These are phyloP conservation scores for Physcomitrellopsis africana DNA, from an alignment of 225 moss, liverwort and hornwort species.

Conservation along the genomic window DNA sequence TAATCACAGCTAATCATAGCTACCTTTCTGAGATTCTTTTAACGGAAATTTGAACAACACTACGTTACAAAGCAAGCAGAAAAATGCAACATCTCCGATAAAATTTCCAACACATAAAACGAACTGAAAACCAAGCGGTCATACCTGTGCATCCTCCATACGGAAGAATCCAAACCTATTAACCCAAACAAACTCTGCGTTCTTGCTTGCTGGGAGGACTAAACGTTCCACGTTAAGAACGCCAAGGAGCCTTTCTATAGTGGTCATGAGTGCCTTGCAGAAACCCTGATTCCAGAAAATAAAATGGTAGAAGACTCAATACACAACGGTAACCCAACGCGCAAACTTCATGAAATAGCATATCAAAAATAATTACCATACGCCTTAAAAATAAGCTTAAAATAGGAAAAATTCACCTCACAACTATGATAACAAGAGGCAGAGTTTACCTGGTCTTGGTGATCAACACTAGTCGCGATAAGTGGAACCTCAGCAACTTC, in stretches of 20 bases:
- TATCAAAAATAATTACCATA: not conserved
- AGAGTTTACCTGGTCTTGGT: constrained; percentile 65
- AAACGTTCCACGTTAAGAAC: constrained; percentile 74
- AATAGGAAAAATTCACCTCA: not conserved
- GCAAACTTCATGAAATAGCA: not conserved
- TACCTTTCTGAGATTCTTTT: not conserved
- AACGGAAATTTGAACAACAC: too few species aligned
- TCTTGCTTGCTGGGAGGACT: constrained; percentile 75
- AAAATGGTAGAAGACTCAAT: constrained; percentile 2
- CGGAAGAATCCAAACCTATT: constrained; percentile 68
- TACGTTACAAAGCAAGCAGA: too few species aligned
- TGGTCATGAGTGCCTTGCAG: constrained; percentile 79
- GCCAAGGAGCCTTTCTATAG: constrained; percentile 84
- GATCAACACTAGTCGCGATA: constrained; percentile 72
- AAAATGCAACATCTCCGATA: too few species aligned
- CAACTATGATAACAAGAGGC: not conserved
- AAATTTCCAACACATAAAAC: not conserved
- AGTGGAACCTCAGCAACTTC: constrained; percentile 85
- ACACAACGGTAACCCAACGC: not conserved
- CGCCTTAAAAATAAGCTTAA: not conserved
- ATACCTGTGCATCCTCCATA: constrained; percentile 72
- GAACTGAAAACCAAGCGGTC: not conserved
- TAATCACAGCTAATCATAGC: not conserved
- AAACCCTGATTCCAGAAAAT: constrained; percentile 60
- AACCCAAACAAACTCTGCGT: constrained; percentile 83